Percentiles rank a stretch among this genome's conserved stretches.
These are phyloP conservation scores for Phlegmacium glaucopus DNA, from an alignment of 768 basidiomycete species.

Conservation along the genomic window DNA sequence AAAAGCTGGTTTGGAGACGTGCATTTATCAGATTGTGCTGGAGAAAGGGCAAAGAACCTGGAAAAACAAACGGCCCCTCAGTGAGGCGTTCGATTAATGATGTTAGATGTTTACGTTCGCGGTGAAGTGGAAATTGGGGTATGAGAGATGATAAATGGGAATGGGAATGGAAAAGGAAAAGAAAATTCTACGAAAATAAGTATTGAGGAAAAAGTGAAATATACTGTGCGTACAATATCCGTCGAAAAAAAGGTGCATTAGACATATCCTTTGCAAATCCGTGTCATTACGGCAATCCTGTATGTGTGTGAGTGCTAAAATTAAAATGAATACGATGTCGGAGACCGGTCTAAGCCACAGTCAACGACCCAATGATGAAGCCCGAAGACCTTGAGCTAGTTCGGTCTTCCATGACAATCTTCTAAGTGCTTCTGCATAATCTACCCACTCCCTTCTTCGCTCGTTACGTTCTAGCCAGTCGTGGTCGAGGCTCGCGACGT, in stretches of 20 bases:
- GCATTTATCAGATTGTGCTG: background rate
- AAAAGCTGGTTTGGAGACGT: too few relatives aligned
- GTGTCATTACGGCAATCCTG: too few relatives aligned
- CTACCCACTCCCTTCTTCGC: slow-evolving; percentile 84
- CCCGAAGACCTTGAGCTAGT: slow-evolving; percentile 69
- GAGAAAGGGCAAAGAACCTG: background rate
- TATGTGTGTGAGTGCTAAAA: background rate
- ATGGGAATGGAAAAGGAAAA: too few relatives aligned
- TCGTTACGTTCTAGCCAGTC: slow-evolving; percentile 83
- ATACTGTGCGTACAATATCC: too few relatives aligned
- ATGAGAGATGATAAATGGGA: too few relatives aligned
- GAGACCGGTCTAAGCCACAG: background rate
- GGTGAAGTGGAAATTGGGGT: too few relatives aligned
- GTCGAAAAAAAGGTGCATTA: too few relatives aligned
- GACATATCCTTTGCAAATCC: too few relatives aligned
- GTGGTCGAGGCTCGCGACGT: slow-evolving; percentile 70
- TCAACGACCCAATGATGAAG: slow-evolving; percentile 61
- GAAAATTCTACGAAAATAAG: too few relatives aligned
- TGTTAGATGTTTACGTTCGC: too few relatives aligned
- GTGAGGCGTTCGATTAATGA: too few relatives aligned
- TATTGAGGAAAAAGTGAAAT: too few relatives aligned
- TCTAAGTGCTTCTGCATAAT: slow-evolving; percentile 74
- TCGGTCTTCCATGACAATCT: slow-evolving; percentile 85
- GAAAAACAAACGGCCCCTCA: background rate
- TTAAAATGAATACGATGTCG: background rate